A percentile compares a stretch with the other conserved stretches of the same genome.
Conservation (phyloP, 169 alveolate genomes). For the Cryptosporidium canis region DNA sequence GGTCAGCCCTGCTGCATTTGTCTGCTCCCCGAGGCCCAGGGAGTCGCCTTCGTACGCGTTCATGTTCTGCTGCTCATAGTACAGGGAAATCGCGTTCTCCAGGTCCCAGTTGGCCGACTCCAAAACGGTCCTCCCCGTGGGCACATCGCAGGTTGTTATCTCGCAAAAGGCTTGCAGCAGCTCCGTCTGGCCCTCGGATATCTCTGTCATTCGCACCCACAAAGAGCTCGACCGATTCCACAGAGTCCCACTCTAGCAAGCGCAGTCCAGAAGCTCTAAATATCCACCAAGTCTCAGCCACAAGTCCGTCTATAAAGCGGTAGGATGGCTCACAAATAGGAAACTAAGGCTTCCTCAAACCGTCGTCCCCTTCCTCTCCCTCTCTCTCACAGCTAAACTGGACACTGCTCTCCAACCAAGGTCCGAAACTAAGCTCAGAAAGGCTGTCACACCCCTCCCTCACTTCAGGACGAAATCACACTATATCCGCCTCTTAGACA, state of each 20-base stretch:
- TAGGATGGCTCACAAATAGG: too few species aligned
- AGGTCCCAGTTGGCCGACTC: slow-evolving; percentile 64
- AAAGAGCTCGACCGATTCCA: not conserved
- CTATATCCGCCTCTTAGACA: too few species aligned
- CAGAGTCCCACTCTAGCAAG: not conserved
- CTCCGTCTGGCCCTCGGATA: not conserved
- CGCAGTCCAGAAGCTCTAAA: too few species aligned
- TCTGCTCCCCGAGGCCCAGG: not conserved
- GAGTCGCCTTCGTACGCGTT: not conserved
- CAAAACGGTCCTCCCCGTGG: slow-evolving; percentile 16
- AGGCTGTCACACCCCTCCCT: too few species aligned
- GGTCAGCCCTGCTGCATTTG: not conserved
- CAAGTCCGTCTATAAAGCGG: too few species aligned
- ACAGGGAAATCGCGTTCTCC: slow-evolving; percentile 38
- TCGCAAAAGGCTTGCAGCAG: slow-evolving; percentile 26
- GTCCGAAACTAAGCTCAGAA: too few species aligned
- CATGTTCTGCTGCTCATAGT: slow-evolving; percentile 32
- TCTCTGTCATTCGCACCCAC: not conserved
- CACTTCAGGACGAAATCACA: too few species aligned
- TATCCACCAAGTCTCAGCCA: too few species aligned
- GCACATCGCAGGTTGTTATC: slow-evolving; percentile 23
- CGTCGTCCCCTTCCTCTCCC: too few species aligned
- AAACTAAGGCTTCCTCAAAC: too few species aligned
- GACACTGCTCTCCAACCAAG: too few species aligned
- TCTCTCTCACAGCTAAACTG: too few species aligned